Evolutionary conservation across 139 green algal species (phyloP).

Genomic region (Chlorella ohadii): DNA sequence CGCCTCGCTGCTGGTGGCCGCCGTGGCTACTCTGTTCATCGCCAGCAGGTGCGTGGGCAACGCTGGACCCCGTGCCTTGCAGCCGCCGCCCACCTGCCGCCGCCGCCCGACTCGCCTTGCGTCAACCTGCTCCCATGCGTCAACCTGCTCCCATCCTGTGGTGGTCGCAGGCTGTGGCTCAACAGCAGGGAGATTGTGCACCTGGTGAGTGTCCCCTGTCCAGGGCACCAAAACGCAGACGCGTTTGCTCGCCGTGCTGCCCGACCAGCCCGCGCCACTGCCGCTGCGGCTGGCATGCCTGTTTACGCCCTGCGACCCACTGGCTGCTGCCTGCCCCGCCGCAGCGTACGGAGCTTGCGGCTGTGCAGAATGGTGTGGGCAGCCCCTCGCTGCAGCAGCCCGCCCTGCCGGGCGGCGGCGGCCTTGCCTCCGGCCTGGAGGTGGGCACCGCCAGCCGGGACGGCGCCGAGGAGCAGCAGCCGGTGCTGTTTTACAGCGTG

Average conservation of each 20-base stretch:
- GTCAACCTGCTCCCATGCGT: not conserved
- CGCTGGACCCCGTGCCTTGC: not conserved
- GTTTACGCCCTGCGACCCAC: not conserved
- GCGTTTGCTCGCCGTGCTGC: no score
- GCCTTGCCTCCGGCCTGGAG: not conserved
- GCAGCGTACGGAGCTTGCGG: slow-evolving; percentile 19
- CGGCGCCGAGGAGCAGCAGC: not conserved
- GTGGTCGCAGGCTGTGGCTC: slow-evolving; percentile 43
- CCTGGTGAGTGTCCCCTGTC: no score
- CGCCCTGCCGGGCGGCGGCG: not conserved
- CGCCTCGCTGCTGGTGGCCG: not conserved
- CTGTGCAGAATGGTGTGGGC: not conserved
- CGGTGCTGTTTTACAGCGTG: slow-evolving; percentile 56
- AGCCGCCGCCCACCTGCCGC: not conserved
- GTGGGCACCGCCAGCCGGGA: not conserved
- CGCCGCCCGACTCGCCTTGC: not conserved
- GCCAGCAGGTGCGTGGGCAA: not conserved
- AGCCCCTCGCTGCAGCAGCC: not conserved
- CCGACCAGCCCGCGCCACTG: no score
- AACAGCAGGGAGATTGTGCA: slow-evolving; percentile 38
- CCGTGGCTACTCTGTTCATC: slow-evolving; percentile 5
- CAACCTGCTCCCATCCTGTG: not conserved
- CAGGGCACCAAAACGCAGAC: no score
- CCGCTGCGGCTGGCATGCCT: not conserved
- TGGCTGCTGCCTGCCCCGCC: not conserved